Percentiles rank a stretch among this genome's conserved stretches.
Evolutionary conservation across 805 yeast species (phyloP).

Genomic region (Starmerella khaoyaiensis): DNA sequence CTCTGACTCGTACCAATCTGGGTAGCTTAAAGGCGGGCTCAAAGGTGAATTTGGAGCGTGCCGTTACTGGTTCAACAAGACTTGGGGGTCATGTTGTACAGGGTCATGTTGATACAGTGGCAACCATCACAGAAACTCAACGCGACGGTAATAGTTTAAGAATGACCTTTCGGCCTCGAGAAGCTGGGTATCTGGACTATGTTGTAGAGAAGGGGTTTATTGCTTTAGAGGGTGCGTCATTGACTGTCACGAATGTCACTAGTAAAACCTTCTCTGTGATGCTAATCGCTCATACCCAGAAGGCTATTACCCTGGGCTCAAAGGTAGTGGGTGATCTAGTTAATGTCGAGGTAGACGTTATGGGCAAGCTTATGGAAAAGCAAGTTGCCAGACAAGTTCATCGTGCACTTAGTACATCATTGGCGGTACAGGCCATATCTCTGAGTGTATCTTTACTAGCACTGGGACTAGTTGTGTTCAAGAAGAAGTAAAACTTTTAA

Average conservation of each 20-base stretch:
- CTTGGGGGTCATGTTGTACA: slow-evolving; percentile 97
- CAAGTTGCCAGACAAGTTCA: slow-evolving; percentile 46
- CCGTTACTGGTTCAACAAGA: slow-evolving; percentile 67
- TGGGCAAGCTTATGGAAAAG: slow-evolving; percentile 82
- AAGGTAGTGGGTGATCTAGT: slow-evolving; percentile 54
- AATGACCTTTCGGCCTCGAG: slow-evolving; percentile 61
- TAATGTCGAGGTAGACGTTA: slow-evolving; percentile 87
- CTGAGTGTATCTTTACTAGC: neutral
- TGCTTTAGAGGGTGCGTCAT: slow-evolving; percentile 81
- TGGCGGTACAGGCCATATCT: neutral
- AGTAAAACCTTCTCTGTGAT: slow-evolving; percentile 58
- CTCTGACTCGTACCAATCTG: slow-evolving; percentile 66
- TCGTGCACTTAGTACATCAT: too few species aligned
- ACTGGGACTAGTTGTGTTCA: neutral
- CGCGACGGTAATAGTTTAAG: slow-evolving; percentile 65
- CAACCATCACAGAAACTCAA: slow-evolving; percentile 40
- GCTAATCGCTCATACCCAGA: slow-evolving; percentile 86
- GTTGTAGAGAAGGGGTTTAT: slow-evolving; percentile 94
- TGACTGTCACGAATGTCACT: slow-evolving; percentile 75
- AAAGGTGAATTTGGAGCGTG: slow-evolving; percentile 80
- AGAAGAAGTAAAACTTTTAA: neutral
- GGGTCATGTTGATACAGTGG: slow-evolving; percentile 91
- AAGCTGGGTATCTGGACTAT: slow-evolving; percentile 45
- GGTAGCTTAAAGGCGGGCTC: slow-evolving; percentile 46
- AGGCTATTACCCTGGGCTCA: slow-evolving; percentile 56